phyloP scores from a whole-genome alignment of 2,329 filamentous ascomycete species.

The Hymenoscyphus albidus region DNA sequence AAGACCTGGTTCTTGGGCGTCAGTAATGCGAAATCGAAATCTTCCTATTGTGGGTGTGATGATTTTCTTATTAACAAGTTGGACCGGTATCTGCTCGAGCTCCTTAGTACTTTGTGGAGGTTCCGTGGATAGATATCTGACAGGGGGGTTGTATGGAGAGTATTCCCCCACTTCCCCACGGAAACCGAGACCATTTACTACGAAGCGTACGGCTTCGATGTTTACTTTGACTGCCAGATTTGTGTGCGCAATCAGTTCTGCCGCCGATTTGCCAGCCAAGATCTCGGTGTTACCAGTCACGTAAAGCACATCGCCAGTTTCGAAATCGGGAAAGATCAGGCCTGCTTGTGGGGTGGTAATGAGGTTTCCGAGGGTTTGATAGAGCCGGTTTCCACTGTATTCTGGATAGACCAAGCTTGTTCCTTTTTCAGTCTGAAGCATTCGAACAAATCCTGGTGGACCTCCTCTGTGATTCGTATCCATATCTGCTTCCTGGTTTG shows the following conservation, averaged over 20 bases:
- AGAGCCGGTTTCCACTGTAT: constrained; percentile 76
- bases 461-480: constrained; percentile 82
- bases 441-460: constrained; percentile 66
- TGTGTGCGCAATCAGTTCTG: constrained; percentile 59
- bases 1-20: constrained; percentile 31
- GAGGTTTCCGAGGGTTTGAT: constrained; percentile 80
- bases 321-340: constrained; percentile 69
- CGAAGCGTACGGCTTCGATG: constrained; percentile 57
- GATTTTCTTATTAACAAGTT: constrained; percentile 52
- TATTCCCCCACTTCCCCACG: constrained; percentile 54
- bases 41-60: constrained; percentile 65
- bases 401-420: constrained; percentile 68
- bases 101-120: constrained; percentile 29
- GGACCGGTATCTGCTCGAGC: constrained; percentile 40
- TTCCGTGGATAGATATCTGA: constrained; percentile 63
- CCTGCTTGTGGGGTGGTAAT: constrained; percentile 63
- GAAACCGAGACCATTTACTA: constrained; percentile 64
- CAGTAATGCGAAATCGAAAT: constrained; percentile 54
- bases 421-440: constrained; percentile 52
- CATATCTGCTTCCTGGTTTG: constrained; percentile 61
- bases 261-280: constrained; percentile 61
- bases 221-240: constrained; percentile 70
- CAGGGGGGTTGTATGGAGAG: constrained; percentile 76
- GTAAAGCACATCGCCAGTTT: constrained; percentile 69
- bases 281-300: constrained; percentile 63